Base-by-base conservation (phyloP, 495 filamentous ascomycete species). In the Xylaria palmicola region DNA sequence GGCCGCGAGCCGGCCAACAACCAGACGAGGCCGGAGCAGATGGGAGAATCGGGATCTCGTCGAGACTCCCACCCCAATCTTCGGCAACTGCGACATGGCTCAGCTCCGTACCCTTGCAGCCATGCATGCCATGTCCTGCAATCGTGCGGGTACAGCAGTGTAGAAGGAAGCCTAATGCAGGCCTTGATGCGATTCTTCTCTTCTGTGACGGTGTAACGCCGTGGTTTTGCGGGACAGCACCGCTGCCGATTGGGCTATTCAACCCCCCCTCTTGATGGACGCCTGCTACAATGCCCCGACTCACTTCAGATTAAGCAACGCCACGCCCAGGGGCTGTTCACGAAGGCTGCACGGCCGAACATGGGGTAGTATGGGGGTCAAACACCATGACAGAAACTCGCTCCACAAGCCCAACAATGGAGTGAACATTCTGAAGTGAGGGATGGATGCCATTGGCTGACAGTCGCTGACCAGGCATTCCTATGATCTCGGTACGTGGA, bases 101-200 rank as follows among this genome's bases (percentile, higher is more conserved):
- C 55, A 58, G 55, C 55, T 58, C 13, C 13, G 44, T 57, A 40
- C 45, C 45, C 56, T 30, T 49, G 56, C 36, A 59, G 40, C 8
- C n/a, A 19, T 50, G 44, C 56, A 60, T 10, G 40, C 19, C 36
- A 60, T 53, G 26, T 37, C 7, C 57, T 60, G 57, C 39, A 36
- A 17, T 20, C 20, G 19, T 26, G 59, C 13, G 47, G 43, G 43
- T 40, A 26, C 50, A 61, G 29, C 59, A 48, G 15, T 30, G 39
- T 40, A 15, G 37, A 40, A 48, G 24, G 47, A 55, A 40, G 26
- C 48, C 50, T 61, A 47, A 61, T 61, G 59, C 59, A 61, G 59
- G 59, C 55, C 59, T 54, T 17, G 41, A 34, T 61, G 50, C 12
- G 7, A 29, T 44, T 50, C 17, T 24, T 27, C 40, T 41, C 44